Base-by-base conservation (phyloP, 768 basidiomycete species). In the Guyanaporus albipodus region DNA sequence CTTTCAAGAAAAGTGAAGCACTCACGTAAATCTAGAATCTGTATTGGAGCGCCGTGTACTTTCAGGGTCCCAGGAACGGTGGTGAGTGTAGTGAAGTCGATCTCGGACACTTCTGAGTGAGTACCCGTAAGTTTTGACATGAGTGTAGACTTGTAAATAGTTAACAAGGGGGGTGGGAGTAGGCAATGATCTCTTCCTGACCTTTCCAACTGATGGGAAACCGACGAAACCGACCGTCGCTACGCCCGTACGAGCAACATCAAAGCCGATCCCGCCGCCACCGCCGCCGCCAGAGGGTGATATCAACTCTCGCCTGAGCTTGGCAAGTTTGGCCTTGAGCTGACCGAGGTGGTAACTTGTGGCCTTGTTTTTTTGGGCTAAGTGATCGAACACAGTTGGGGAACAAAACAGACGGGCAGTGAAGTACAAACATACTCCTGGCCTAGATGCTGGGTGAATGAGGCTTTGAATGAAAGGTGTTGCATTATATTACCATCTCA, bases 101-200 rank as follows among this genome's bases (percentile, higher is more conserved):
- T 96, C 51, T 86, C 91, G 8, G 95, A 96, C 15, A 87, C 85
- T 66, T 97, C 91, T 31, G 93, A 97, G 57, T 95, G 90, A 18
- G 94, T 98, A 47, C 96, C 96, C 6, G 95, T 99, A 48, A 92
- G 73, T 67, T 91, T 94, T 40, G 91, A 91, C 92, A 96, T 96
- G 43, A 93, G 74, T 0, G 91, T 93, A 8, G 90, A 92, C 88
- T 93, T 55, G 48, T 29, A 41, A 31, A 28, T 19, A 15, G 17
- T 14, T 58, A n/a, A 56, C 37, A 6, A 38, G 3, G 15, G 21
- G 22, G 19, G 34, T 28, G 19, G 12, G 44, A 45, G 47, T 44
- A 42, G 38, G 33, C 8, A 55, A 48, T 40, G 40, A 26, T 14
- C 18, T 54, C 18, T 35, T 19, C 32, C 52, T 41, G 40, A 85